phyloP scores from a whole-genome alignment of 805 yeast species.

The Barnettozyma californica region DNA sequence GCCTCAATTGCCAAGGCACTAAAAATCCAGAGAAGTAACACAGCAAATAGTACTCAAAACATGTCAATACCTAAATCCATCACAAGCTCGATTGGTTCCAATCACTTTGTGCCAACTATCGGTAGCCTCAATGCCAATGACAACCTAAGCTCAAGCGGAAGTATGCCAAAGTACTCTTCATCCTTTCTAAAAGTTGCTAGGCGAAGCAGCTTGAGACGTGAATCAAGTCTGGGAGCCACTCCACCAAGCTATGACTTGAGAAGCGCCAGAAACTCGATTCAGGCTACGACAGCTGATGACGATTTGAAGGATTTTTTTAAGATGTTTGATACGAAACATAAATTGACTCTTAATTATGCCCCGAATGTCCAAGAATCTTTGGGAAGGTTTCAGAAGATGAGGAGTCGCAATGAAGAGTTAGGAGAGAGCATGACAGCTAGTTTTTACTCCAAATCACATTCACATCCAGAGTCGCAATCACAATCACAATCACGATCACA shows the following conservation, averaged over 20 bases:
- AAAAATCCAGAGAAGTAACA: conserved; percentile 36
- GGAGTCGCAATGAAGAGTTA: conserved; percentile 46
- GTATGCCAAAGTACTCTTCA: conserved; percentile 60
- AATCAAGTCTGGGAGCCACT: conserved; percentile 26
- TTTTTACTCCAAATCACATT: conserved; percentile 26
- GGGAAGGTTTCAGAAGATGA: conserved; percentile 46
- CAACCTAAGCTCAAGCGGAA: conserved; percentile 34
- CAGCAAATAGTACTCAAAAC: conserved; percentile 11
- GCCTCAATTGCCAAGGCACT: conserved; percentile 37
- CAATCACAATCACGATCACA: conserved; percentile 14
- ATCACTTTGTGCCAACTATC: conserved; percentile 18
- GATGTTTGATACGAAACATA: conserved; percentile 61
- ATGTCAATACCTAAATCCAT: conserved; percentile 27
- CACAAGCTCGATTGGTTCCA: conserved; percentile 22
- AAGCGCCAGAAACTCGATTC: not conserved
- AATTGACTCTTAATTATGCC: conserved; percentile 32
- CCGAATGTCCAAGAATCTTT: conserved; percentile 41
- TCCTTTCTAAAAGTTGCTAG: conserved; percentile 72
- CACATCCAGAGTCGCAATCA: conserved; percentile 11
- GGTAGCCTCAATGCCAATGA: conserved; percentile 12
- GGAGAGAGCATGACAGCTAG: conserved; percentile 54
- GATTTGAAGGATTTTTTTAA: conserved; percentile 67
- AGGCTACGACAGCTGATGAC: conserved; percentile 35
- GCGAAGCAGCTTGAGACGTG: conserved; percentile 34
- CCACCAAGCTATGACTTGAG: conserved; percentile 27